Percentiles rank a stretch among this genome's conserved stretches.
These are phyloP conservation scores for Lipomyces japonicus DNA, from an alignment of 805 yeast species.

Conservation along the genomic window DNA sequence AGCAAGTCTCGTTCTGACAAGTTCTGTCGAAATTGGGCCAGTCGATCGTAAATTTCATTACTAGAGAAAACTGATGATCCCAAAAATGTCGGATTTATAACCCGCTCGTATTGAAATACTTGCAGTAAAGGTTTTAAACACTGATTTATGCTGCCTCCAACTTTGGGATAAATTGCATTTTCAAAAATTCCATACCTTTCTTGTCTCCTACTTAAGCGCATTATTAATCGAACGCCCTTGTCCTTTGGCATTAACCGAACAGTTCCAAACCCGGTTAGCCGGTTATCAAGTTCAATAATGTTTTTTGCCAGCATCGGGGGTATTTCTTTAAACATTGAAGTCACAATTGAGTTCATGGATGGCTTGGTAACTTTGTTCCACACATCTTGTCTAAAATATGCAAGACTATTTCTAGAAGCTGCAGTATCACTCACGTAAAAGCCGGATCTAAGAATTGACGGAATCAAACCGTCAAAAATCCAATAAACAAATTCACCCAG, in stretches of 20 bases:
- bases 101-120: conserved; percentile 15
- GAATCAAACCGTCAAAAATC: conserved; percentile 50
- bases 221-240: conserved; percentile 22
- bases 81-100: background rate
- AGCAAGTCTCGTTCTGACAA: conserved; percentile 24
- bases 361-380: conserved; percentile 50
- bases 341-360: conserved; percentile 39
- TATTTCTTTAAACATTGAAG: conserved; percentile 15
- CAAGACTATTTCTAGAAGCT: conserved; percentile 38
- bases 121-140: conserved; percentile 23
- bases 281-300: conserved; percentile 42
- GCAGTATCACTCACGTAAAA: conserved; percentile 67
- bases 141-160: conserved; percentile 28
- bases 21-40: conserved; percentile 41
- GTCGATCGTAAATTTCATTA: conserved; percentile 43
- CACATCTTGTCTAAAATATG: conserved; percentile 53
- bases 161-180: conserved; percentile 7
- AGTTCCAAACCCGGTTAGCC: conserved; percentile 42
- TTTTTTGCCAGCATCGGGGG: conserved; percentile 28
- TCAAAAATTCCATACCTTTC: conserved; percentile 10
- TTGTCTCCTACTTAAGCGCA: conserved; percentile 15
- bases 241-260: conserved; percentile 30
- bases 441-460: conserved; percentile 47
- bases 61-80: conserved; percentile 44
- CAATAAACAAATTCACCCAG: conserved; percentile 51